A percentile compares a stretch with the other conserved stretches of the same genome.
Evolutionary conservation across 75 land plant genomes (phyloP).

Genomic region (Selaginella tamariscina): DNA sequence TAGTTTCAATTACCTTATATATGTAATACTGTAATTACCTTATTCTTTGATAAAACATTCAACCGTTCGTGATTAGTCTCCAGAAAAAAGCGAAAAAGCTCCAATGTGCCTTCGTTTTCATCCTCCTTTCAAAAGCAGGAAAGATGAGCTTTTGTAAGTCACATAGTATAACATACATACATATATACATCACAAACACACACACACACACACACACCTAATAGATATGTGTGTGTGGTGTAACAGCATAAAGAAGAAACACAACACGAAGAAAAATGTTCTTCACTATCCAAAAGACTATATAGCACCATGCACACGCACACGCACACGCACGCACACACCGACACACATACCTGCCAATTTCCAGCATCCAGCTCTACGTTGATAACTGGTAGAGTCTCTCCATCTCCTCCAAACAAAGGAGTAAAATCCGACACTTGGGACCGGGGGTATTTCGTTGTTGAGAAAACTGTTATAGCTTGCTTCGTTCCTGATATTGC

Average conservation of each 20-base stretch:
- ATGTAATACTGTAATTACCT: background rate
- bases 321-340: too few species aligned
- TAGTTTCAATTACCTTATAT: background rate
- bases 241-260: background rate
- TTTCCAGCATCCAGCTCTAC: background rate
- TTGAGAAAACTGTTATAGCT: constrained; percentile 28
- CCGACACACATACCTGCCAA: background rate
- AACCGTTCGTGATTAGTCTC: constrained; percentile 32
- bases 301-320: too few species aligned
- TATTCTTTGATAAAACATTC: background rate
- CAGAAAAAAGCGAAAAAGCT: constrained; percentile 35
- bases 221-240: too few species aligned
- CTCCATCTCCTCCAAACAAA: constrained; percentile 28
- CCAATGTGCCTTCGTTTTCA: constrained; percentile 33
- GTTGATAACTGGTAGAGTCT: background rate
- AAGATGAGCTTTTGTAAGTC: too few species aligned
- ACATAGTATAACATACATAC: too few species aligned
- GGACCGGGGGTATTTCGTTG: constrained; percentile 26
- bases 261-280: background rate
- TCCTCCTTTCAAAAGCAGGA: constrained; percentile 12
- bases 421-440: constrained; percentile 24
- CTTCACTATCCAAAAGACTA: background rate
- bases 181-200: too few species aligned
- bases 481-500: constrained; percentile 29
- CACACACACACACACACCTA: too few species aligned